These are phyloP conservation scores for Pouteria campechiana DNA, from an alignment of 179 eudicot genomes.

Conservation along the genomic window DNA sequence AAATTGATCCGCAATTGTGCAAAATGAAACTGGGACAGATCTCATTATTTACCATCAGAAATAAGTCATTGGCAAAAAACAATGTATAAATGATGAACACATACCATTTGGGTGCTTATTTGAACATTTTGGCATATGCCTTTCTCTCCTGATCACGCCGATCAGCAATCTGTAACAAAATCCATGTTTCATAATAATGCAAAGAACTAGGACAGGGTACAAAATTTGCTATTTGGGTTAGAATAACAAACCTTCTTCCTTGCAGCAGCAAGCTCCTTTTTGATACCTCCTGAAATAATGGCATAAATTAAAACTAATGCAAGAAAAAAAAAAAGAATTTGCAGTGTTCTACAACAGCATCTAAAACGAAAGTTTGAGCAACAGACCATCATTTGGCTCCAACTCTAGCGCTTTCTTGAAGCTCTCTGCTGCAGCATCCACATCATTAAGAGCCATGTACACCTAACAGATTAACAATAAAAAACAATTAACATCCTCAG, in stretches of 20 bases:
- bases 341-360: not conserved
- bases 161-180: constrained; percentile 42
- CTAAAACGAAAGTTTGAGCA: not conserved
- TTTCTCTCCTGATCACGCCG: constrained; percentile 37
- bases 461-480: constrained; percentile 45
- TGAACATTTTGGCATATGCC: constrained; percentile 17
- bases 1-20: too few species aligned
- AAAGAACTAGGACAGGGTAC: too few species aligned
- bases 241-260: constrained; percentile 62
- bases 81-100: too few species aligned
- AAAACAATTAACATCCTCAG: too few species aligned
- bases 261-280: constrained; percentile 67
- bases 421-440: constrained; percentile 69
- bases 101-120: too few species aligned
- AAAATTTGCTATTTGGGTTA: too few species aligned
- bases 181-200: not conserved
- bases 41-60: too few species aligned
- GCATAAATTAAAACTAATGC: too few species aligned
- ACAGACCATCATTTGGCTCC: constrained; percentile 68
- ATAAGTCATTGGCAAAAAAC: too few species aligned
- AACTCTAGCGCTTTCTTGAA: constrained; percentile 56
- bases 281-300: constrained; percentile 38
- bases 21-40: too few species aligned
- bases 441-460: constrained; percentile 50
- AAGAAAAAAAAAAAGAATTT: not conserved